A percentile compares a stretch with the other conserved stretches of the same genome.
phyloP scores from a whole-genome alignment of 2,329 filamentous ascomycete genomes.

The Cladosporium sp. region DNA sequence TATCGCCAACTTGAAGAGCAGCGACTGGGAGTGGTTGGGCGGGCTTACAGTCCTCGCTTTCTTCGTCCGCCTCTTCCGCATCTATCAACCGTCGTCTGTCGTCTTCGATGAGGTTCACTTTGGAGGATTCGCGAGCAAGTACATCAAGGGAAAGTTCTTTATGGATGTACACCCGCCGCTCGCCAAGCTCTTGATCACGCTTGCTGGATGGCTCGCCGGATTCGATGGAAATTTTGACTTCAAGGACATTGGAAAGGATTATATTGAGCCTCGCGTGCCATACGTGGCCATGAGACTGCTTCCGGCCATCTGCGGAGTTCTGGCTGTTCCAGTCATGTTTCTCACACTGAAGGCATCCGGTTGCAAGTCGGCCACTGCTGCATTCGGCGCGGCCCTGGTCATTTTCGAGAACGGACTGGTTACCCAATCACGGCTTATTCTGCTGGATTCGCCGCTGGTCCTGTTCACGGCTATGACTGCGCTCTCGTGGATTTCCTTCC shows the following conservation, averaged over 20 bases:
- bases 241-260: conserved; percentile 99
- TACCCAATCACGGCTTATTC: conserved; percentile 90
- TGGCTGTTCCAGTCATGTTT: conserved; percentile 89
- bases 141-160: conserved; percentile 98
- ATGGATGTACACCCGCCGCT: conserved; percentile 99
- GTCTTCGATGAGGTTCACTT: conserved; percentile 99
- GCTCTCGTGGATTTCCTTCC: conserved; percentile 86
- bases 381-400: conserved; percentile 76
- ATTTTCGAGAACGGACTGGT: conserved; percentile 96
- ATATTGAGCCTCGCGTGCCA: conserved; percentile 86
- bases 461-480: conserved; percentile 90
- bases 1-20: conserved; percentile 76
- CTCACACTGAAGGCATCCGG: conserved; percentile 86
- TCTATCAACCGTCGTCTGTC: conserved; percentile 92
- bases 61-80: conserved; percentile 83
- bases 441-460: conserved; percentile 91
- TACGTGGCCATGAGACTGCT: conserved; percentile 97
- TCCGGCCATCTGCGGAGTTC: conserved; percentile 81
- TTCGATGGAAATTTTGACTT: conserved; percentile 97
- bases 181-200: conserved; percentile 91
- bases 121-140: conserved; percentile 95
- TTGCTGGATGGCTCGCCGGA: conserved; percentile 89
- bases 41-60: conserved; percentile 70
- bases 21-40: conserved; percentile 75
- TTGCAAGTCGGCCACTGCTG: conserved; percentile 79